Evolutionary conservation across 257 asterid genomes (phyloP), one percentile per base, ranked within the genome.

Genomic region (Salvia splendens): DNA sequence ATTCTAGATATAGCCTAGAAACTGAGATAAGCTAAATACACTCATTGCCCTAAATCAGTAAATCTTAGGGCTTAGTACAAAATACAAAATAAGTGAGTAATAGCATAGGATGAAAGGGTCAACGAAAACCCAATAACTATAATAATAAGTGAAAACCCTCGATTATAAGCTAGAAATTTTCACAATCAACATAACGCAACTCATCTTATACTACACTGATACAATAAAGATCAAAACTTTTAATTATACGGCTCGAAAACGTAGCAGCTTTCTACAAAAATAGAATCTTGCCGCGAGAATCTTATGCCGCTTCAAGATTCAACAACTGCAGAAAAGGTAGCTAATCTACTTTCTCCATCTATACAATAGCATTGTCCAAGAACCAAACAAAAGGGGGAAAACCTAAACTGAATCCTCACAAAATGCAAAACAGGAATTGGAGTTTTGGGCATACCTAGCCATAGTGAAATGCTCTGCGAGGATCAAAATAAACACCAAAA

Each of bases 381-480:
- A 1, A 33, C 17, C 17, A 14, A 8, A 61, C 16, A 9, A 10
- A 5, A 15, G 5, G 2, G 42, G 7, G 9, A 30, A 24, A 52
- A 8, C 17, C 15, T 46, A 47, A 74, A 60, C 45, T 15, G 35
- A 65, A 75, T 32, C 73, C 14, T 46, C 12, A 32, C 42, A 24
- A 48, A 42, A 30, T 40, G 54, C 56, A 38, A 38, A 35, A 7
- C 4, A 49, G 38, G n/a, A 24, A 20, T 45, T 46, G 61, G 52
- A 54, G 52, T 46, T 28, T 24, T 54, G 42, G 72, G 24, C 32
- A 57, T 78, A 87, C 92, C 90, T 70, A 76, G 95, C 73, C 95
- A 88, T 88, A 74, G 73, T 46, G 68, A 79, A 78, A 12, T 15
- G 75, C 41, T 59, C 63, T 2, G 42, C 1, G 73, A 50, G 78